Conservation (phyloP, 2,329 filamentous ascomycete genomes). For the Exophiala alcalophila region DNA sequence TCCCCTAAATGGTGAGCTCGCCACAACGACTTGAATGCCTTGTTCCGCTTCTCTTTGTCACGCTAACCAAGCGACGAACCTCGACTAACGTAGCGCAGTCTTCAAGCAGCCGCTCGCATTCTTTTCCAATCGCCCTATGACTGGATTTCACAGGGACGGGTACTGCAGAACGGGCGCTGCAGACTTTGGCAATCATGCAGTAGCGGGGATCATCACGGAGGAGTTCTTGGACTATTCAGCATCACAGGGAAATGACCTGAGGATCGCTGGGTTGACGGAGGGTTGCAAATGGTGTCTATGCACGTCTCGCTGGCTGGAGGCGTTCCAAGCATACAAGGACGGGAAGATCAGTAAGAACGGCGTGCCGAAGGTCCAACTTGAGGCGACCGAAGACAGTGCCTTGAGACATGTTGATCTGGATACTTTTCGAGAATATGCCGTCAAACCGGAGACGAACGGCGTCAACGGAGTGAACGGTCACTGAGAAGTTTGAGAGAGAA, state of each 20-base stretch:
- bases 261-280: constrained; percentile 53
- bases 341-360: constrained; percentile 35
- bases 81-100: constrained; percentile 37
- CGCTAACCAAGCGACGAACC: background rate
- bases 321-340: constrained; percentile 52
- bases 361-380: constrained; percentile 35
- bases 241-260: constrained; percentile 58
- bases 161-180: constrained; percentile 57
- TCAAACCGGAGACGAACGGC: constrained; percentile 30
- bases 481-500: constrained; percentile 2
- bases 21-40: background rate
- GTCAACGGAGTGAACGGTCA: constrained; percentile 19
- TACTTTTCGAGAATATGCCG: constrained; percentile 37
- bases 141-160: constrained; percentile 62
- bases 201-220: constrained; percentile 57
- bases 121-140: constrained; percentile 58
- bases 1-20: constrained; percentile 20
- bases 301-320: constrained; percentile 59
- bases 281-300: constrained; percentile 66
- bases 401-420: constrained; percentile 37
- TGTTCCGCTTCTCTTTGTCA: background rate
- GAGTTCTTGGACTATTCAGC: constrained; percentile 63
- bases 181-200: constrained; percentile 59
- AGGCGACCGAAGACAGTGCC: constrained; percentile 40
- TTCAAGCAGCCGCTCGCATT: constrained; percentile 57